Base-by-base conservation (phyloP, 805 yeast genomes). In the Cyberlindnera misumaiensis region DNA sequence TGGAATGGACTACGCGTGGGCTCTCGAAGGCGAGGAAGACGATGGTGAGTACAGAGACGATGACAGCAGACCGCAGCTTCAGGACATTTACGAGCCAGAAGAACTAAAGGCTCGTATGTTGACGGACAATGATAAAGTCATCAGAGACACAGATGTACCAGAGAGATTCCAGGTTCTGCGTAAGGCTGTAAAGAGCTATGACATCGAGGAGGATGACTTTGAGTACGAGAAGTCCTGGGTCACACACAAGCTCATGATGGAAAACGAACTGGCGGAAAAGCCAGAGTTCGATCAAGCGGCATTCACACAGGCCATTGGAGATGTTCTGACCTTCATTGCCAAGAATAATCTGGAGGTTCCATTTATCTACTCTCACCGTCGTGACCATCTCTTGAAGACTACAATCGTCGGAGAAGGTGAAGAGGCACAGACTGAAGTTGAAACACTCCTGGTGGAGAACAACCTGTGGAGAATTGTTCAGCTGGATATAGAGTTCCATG, bases 1-100 rank as follows among this genome's bases (percentile, higher is more conserved):
- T 59, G 98, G 98, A 36, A 88, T 80, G 47, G 97, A 90, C 55
- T 93, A 93, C 61, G 96, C 86, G 41, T 93, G 98, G 97, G 98
- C 98, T 11, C 68, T 93, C 39, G 96, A 87, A 54, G 93, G 86
- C 22, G 96, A 89, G 63, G 77, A 75, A 34, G 65, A 66, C n/a
- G 78, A 57, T 9, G 66, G 57, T 16, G 67, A 60, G 24, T 64
- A 55, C 22, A 65, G 61, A 31, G 68, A 64, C 28, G 69, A 63
- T 17, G 71, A 65, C 15, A 64, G 66, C 6, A 68, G 64, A 43
- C 53, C 57, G 17, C 77, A 83, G 11, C 69, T 93, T 47, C 80
- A 83, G 48, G 96, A 93, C 54, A 95, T 93, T 27, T 93, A 93
- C 53, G 98, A 93, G 67, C 88, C 89, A 43, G 82, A 89, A 40